A percentile compares a stretch with the other conserved stretches of the same genome.
Conservation (phyloP, 2,329 filamentous ascomycete species). For the Ophiostoma perfectum region DNA sequence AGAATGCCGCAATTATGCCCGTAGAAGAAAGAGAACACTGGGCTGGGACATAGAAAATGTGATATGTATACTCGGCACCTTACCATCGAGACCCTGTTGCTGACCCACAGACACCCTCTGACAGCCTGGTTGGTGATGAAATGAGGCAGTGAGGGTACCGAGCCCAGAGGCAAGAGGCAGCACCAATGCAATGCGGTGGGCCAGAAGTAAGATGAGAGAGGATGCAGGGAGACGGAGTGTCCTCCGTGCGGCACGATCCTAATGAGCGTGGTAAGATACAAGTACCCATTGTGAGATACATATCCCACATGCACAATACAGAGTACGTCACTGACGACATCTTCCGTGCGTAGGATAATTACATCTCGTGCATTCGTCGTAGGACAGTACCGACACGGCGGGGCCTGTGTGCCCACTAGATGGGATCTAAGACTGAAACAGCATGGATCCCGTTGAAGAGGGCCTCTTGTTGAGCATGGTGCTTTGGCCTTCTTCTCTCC, state of each 20-base stretch:
- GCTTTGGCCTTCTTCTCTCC: not conserved
- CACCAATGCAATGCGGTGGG: not conserved
- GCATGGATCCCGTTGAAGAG: not conserved
- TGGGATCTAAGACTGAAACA: not conserved
- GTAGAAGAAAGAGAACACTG: not conserved
- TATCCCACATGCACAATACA: not conserved
- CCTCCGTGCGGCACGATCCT: not conserved
- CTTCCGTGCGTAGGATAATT: not conserved
- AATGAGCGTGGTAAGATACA: conserved; percentile 1
- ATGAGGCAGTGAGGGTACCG: not conserved
- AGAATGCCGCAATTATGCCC: not conserved
- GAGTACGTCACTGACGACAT: not conserved
- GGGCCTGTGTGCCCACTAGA: no score
- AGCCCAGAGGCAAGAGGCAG: not conserved
- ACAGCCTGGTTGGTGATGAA: not conserved
- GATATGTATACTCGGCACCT: conserved; percentile 1
- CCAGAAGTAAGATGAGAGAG: not conserved
- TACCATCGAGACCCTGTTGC: not conserved
- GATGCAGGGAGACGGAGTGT: not conserved
- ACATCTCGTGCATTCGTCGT: not conserved
- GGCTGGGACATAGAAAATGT: not conserved
- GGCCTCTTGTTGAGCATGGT: not conserved
- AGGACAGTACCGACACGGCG: no score
- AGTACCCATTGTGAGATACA: not conserved
- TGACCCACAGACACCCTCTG: not conserved